Evolutionary conservation across 2,329 filamentous ascomycete genomes (phyloP), one percentile per base, ranked within the genome.

Genomic region (Nothophoma quercina): DNA sequence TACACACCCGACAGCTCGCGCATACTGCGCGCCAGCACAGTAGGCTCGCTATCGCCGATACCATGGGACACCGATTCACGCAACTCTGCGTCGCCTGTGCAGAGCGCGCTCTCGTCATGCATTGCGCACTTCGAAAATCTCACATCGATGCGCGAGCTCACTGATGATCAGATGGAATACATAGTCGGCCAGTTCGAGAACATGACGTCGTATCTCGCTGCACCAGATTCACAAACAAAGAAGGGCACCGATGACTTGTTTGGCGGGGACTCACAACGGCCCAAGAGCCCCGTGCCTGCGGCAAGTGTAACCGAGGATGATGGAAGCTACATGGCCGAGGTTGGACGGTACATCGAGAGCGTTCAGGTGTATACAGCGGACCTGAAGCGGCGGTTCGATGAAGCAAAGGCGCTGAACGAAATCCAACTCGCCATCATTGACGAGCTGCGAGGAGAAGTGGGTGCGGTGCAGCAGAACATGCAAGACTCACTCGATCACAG

Each of bases 161-260:
- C 63, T 26, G 68, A 70, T 19, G 62, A 67, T 22, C 69, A 73
- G 47, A 67, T 73, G 63, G 68, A 72, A 36, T 72, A 69, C 39
- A 63, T 73, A 16, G 58, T 73, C 2, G 56, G 59, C 12, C 65
- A 68, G 35, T 68, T 73, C 36, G 70, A 73, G 47, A 60, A 64
- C 39, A 70, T 73, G 59, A 64, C 65, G 6, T 55, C 56, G 1
- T 64, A 60, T 33, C 69, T 73, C 13, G 63, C 67, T 7, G 61
- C 63, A 6, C 67, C 68, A 6, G 64, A 65, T 21, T 39, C 67
- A 15, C 64, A 70, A 16, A 58, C 60, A 0, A 48, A 52, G 15
- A 56, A 52, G 7, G 51, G 60, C 1, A 60, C 67, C 30, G 62
- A 68, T 19, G 50, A 64, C 26, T 29, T 65, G 3, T 64, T 65